A percentile compares a stretch with the other conserved stretches of the same genome.
phyloP scores from a whole-genome alignment of 2,329 filamentous ascomycete genomes.

The Tolypocladium ophioglossoides region DNA sequence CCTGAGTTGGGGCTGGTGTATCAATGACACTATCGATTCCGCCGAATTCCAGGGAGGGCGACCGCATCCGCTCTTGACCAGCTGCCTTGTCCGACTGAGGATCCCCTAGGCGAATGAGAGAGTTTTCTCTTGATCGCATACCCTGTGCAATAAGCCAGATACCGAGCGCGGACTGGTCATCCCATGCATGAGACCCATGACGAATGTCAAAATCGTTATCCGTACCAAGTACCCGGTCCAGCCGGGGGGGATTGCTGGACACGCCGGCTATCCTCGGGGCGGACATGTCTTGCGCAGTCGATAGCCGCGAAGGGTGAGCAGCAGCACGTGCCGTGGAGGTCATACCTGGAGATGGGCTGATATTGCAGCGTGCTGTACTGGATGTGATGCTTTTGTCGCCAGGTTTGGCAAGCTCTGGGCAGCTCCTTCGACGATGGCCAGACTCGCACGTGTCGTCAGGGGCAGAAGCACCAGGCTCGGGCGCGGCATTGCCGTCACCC shows the following conservation, averaged over 20 bases:
- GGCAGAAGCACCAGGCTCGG: background rate
- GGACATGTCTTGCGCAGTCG: background rate
- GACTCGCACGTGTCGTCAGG: background rate
- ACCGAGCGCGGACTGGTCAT: constrained; percentile 22
- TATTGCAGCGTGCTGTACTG: background rate
- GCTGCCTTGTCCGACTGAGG: background rate
- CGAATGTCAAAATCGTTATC: constrained; percentile 18
- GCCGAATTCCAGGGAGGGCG: constrained; percentile 2
- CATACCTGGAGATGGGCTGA: background rate
- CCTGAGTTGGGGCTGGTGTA: background rate
- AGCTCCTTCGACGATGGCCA: background rate
- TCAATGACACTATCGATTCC: constrained; percentile 7
- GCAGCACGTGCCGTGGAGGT: background rate
- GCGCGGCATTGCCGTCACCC: constrained; percentile 1
- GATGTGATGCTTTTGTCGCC: background rate
- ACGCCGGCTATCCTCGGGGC: constrained; percentile 2
- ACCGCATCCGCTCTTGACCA: background rate
- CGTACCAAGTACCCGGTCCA: constrained; percentile 7
- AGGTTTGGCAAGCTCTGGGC: background rate
- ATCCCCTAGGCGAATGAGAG: constrained; percentile 8
- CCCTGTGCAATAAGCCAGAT: constrained; percentile 27
- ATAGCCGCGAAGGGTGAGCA: background rate
- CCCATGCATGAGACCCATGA: constrained; percentile 17
- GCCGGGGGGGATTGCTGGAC: constrained; percentile 2
- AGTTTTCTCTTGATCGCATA: constrained; percentile 16